Evolutionary conservation across 257 asterid species (phyloP).

Genomic region (Petrea volubilis): DNA sequence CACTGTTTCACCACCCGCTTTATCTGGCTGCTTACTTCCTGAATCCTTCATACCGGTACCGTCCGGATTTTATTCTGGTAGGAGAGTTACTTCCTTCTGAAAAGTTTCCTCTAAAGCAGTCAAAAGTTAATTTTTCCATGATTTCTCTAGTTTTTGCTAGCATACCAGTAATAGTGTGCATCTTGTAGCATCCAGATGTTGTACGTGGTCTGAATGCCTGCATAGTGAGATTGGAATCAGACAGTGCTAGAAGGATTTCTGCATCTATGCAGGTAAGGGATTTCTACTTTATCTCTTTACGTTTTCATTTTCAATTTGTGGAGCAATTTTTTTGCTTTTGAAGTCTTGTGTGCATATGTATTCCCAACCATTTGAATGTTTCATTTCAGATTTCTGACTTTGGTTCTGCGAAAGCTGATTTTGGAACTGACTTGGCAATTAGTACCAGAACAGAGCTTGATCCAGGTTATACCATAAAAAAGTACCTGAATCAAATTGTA

Average conservation of each 20-base stretch:
- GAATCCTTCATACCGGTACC: conserved; percentile 82
- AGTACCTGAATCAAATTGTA: conserved; percentile 3
- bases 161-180: conserved; percentile 16
- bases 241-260: conserved; percentile 75
- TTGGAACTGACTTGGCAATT: conserved; percentile 92
- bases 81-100: conserved; percentile 30
- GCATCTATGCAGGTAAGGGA: conserved; percentile 86
- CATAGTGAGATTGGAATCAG: conserved; percentile 79
- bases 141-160: conserved; percentile 6
- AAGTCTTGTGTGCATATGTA: background rate
- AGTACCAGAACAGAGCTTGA: conserved; percentile 87
- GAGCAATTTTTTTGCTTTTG: conserved; percentile 1
- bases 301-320: background rate
- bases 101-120: background rate
- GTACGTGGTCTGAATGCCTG: conserved; percentile 91
- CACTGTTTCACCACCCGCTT: conserved; percentile 79
- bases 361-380: conserved; percentile 14
- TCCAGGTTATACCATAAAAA: conserved; percentile 64
- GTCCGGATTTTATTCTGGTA: conserved; percentile 83
- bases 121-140: background rate
- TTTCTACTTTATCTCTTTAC: conserved; percentile 11
- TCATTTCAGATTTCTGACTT: conserved; percentile 77
- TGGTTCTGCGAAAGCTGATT: conserved; percentile 88
- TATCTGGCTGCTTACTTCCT: conserved; percentile 84
- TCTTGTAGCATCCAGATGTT: conserved; percentile 82